Evolutionary conservation across 306 rosid species (phyloP).

Genomic region (Casuarina glauca): DNA sequence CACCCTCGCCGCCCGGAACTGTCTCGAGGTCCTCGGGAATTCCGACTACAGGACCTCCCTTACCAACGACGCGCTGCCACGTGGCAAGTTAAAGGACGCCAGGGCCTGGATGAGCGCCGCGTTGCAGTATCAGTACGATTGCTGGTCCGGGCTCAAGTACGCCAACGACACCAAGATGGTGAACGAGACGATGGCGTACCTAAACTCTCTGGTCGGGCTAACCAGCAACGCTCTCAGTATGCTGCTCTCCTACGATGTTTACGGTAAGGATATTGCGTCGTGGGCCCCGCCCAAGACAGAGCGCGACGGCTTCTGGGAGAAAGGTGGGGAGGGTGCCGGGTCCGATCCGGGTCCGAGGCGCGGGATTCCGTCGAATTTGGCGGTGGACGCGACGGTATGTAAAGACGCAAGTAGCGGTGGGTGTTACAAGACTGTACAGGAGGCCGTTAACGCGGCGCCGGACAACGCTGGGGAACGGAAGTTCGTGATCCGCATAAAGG

Average conservation of each 20-base stretch:
- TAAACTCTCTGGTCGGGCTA: conserved; percentile 34
- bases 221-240: conserved; percentile 79
- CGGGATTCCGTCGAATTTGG: conserved; percentile 45
- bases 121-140: conserved; percentile 66
- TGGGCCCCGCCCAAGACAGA: conserved; percentile 72
- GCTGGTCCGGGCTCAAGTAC: conserved; percentile 75
- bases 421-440: conserved; percentile 66
- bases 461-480: conserved; percentile 24
- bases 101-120: conserved; percentile 81
- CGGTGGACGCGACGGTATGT: conserved; percentile 64
- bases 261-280: conserved; percentile 45
- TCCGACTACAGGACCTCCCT: conserved; percentile 61
- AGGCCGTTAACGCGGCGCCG: conserved; percentile 67
- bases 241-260: conserved; percentile 51
- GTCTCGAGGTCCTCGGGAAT: conserved; percentile 45
- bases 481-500: conserved; percentile 67
- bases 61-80: conserved; percentile 41
- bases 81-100: conserved; percentile 48
- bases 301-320: conserved; percentile 77
- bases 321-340: conserved; percentile 7
- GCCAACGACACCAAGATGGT: conserved; percentile 73
- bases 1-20: conserved; percentile 57
- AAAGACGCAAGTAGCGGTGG: conserved; percentile 31
- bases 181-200: conserved; percentile 54
- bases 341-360: conserved; percentile 14